Percentiles rank a stretch among this genome's conserved stretches.
Conservation (phyloP, 257 asterid genomes). For the Solanum pimpinellifolium region DNA sequence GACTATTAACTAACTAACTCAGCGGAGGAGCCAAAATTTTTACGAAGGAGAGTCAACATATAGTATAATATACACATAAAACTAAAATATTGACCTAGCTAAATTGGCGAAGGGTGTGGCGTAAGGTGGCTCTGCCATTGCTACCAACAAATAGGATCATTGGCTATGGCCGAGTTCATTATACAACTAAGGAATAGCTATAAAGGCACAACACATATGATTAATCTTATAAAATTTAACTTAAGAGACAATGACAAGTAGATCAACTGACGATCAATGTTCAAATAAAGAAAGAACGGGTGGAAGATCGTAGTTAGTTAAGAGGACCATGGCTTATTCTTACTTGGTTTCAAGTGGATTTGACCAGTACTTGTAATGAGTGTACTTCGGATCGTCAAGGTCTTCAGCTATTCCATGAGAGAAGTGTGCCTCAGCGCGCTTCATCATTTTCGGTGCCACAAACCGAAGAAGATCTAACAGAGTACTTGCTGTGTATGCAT, state of each 20-base stretch:
- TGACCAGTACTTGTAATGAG: constrained; percentile 11
- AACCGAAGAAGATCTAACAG: constrained; percentile 5
- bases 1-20: neutral
- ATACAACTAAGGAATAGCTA: neutral
- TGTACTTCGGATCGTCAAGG: constrained; percentile 5
- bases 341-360: constrained; percentile 8
- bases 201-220: neutral
- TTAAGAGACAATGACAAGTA: neutral
- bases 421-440: constrained; percentile 4
- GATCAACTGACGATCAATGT: neutral
- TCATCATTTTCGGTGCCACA: constrained; percentile 14
- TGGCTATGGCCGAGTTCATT: neutral
- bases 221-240: neutral
- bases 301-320: neutral
- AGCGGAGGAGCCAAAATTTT: neutral
- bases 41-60: neutral
- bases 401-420: constrained; percentile 13
- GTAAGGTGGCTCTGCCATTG: neutral
- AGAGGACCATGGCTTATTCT: neutral
- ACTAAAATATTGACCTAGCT: neutral
- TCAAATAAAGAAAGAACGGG: neutral
- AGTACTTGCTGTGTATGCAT: constrained; percentile 1
- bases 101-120: neutral
- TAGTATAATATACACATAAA: neutral
- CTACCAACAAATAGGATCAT: neutral